phyloP scores from a whole-genome alignment of 495 filamentous ascomycete species.

The Tuber brumale region DNA sequence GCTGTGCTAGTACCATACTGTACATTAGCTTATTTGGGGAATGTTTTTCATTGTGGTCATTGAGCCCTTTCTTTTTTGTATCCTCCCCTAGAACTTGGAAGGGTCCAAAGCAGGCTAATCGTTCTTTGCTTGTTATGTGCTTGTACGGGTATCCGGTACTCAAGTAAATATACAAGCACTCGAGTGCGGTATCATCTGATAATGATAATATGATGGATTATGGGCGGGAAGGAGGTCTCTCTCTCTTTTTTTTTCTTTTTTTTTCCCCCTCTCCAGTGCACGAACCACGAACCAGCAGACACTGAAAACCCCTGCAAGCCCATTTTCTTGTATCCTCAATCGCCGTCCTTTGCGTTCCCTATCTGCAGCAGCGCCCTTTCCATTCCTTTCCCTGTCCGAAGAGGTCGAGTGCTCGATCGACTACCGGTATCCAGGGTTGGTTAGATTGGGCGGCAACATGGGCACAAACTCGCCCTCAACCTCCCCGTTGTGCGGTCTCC shows the following conservation, averaged over 20 bases:
- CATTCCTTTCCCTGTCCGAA: neutral
- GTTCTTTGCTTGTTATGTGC: neutral
- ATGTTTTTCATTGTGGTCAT: neutral
- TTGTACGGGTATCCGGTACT: too few relatives aligned
- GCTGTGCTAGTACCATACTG: neutral
- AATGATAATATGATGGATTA: neutral
- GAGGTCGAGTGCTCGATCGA: conserved; percentile 1
- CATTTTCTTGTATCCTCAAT: neutral
- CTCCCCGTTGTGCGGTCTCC: neutral
- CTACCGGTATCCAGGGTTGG: neutral
- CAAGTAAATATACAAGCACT: too few relatives aligned
- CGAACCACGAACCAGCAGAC: conserved; percentile 2
- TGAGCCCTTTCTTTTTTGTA: neutral
- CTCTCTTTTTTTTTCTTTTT: neutral
- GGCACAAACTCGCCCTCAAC: neutral
- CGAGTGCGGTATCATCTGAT: neutral
- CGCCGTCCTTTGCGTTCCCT: neutral
- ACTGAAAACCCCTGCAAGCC: neutral
- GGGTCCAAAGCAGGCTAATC: neutral
- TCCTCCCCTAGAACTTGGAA: neutral
- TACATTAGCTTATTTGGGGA: neutral
- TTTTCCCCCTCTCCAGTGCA: neutral
- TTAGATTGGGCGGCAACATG: neutral
- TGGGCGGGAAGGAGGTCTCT: neutral
- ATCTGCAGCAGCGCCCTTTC: neutral